These are phyloP conservation scores for button mushroom (Agaricus bisporus) DNA, from an alignment of 768 basidiomycete species.

Conservation along the genomic window DNA sequence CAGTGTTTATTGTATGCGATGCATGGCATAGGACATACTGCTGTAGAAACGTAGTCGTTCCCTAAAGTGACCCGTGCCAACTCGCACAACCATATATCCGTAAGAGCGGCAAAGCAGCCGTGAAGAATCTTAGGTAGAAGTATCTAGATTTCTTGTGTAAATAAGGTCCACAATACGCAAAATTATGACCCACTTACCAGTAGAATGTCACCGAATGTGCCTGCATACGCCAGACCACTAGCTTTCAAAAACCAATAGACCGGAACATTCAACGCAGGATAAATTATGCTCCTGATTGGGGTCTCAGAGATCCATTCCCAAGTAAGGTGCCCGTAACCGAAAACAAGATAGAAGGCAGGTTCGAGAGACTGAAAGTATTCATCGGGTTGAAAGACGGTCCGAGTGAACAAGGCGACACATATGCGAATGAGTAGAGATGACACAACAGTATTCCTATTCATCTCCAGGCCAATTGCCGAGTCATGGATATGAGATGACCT, in stretches of 20 bases:
- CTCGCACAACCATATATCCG: conserved; percentile 69
- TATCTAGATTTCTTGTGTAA: conserved; percentile 39
- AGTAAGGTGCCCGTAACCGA: conserved; percentile 86
- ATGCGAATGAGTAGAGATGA: conserved; percentile 46
- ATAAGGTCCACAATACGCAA: background rate
- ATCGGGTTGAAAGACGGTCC: conserved; percentile 94
- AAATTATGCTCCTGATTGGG: conserved; percentile 77
- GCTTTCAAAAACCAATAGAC: conserved; percentile 66
- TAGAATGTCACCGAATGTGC: conserved; percentile 33
- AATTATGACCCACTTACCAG: conserved; percentile 50
- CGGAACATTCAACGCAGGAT: conserved; percentile 77
- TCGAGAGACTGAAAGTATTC: conserved; percentile 96
- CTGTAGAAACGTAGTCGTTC: conserved; percentile 45
- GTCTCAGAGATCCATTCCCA: conserved; percentile 86
- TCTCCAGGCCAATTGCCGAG: background rate
- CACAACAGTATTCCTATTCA: background rate
- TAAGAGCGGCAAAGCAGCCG: conserved; percentile 68
- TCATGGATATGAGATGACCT: no score
- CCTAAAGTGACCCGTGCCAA: conserved; percentile 58
- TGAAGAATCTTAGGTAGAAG: conserved; percentile 70
- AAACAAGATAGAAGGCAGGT: conserved; percentile 82
- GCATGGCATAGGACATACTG: conserved; percentile 43
- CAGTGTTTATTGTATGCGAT: no score
- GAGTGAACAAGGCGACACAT: conserved; percentile 59
- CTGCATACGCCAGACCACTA: conserved; percentile 41